A percentile compares a stretch with the other conserved stretches of the same genome.
Conservation (phyloP, 257 asterid species). For the Solanum peruvianum region DNA sequence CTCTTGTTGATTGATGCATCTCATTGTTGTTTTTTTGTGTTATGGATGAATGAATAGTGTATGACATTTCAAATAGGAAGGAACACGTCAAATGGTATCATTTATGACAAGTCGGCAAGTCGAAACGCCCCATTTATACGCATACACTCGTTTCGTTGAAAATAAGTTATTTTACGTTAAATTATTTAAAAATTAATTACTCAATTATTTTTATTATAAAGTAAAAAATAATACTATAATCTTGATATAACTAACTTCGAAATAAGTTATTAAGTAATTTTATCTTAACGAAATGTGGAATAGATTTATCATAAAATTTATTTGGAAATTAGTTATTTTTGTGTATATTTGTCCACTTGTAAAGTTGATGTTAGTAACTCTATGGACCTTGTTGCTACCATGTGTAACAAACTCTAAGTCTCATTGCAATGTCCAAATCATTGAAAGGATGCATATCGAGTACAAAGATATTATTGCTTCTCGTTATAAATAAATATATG, state of each 20-base stretch:
- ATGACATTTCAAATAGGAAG: neutral
- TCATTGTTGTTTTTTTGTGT: neutral
- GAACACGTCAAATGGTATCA: neutral
- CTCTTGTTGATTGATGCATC: neutral
- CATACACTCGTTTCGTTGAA: too few species aligned
- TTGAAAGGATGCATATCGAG: neutral
- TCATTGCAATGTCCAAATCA: neutral
- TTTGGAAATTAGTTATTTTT: too few species aligned
- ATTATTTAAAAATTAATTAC: too few species aligned
- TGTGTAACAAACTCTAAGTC: neutral
- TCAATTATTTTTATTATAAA: accelerated
- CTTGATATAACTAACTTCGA: too few species aligned
- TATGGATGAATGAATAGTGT: neutral
- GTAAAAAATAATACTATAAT: too few species aligned
- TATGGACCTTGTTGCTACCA: neutral
- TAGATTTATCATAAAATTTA: too few species aligned
- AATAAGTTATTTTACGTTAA: too few species aligned
- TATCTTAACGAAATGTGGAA: accelerated
- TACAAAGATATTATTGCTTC: neutral
- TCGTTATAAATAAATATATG: neutral
- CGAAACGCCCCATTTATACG: neutral
- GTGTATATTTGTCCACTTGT: neutral
- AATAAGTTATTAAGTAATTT: too few species aligned
- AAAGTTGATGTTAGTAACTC: neutral
- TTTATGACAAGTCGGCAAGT: neutral